Evolutionary conservation across 202 grass and related monocot species (phyloP), one percentile per base, ranked within the genome.

Genomic region (Schoenoplectus triqueter): DNA sequence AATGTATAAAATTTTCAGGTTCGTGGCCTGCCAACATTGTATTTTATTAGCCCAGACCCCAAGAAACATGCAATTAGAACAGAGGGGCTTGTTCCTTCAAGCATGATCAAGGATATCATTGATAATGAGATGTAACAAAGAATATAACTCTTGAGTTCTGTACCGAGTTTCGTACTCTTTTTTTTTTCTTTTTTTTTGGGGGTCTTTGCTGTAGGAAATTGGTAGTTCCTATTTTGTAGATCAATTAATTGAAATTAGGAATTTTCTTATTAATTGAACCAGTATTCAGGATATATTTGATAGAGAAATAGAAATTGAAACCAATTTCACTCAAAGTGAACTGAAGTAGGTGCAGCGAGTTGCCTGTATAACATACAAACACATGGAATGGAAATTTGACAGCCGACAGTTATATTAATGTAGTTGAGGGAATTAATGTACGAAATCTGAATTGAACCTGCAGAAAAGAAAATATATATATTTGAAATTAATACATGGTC

Each of bases 31-130:
- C 91, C 91, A 0, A 95, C 95, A 6, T 47, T 98, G 69, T 98
- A 98, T 87, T 98, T 98, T 89, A 95, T 95, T 59, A 98, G 93
- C 54, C 88, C 91, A 45, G 88, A 99, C 44, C 87, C 90, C 31
- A 87, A 85, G 79, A 99, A 99, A 77, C 86, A 95, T 0, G 93
- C 91, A 18, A 85, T 99, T 85, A 86, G 96, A 41, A 99, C 93
- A 0, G 96, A 99, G 86, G 93, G 93, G 10, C 80, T 95, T 41
- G 88, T 99, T 86, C 93, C 93, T 42, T 70, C 89, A 8, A 88
- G 88, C 39, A 92, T 95, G 93, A 94, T 94, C 46, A 95, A 84
- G 55, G 95, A 91, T 70, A 94, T 99, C 17, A 90, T 99, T 61
- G 91, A 99, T n/a, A 92, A 99, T 39, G 93, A 95, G 78, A 44